Evolutionary conservation across 1,284 basidiomycete species (phyloP).

Genomic region (Papiliotrema terrestris): DNA sequence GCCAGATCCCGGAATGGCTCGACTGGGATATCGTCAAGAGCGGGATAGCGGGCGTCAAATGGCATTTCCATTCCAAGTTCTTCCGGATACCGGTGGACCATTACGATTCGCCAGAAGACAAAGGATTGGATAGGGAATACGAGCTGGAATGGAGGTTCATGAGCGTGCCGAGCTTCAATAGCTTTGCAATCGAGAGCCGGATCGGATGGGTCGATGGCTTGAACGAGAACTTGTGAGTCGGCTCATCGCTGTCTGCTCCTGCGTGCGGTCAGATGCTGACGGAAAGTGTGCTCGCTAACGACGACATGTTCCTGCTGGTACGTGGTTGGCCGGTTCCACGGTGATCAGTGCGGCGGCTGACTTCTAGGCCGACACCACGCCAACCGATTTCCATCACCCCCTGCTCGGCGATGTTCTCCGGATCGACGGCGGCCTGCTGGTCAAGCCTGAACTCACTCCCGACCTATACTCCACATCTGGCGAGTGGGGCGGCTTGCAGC

Average conservation of each 20-base stretch:
- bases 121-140: background rate
- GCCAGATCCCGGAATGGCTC: slow-evolving; percentile 42
- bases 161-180: slow-evolving; percentile 39
- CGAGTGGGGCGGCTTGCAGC: slow-evolving; percentile 42
- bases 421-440: slow-evolving; percentile 24
- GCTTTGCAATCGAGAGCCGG: slow-evolving; percentile 38
- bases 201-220: slow-evolving; percentile 32
- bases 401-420: slow-evolving; percentile 33
- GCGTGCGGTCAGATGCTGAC: background rate
- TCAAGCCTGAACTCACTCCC: slow-evolving; percentile 17
- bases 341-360: too few species aligned
- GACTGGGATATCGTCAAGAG: slow-evolving; percentile 20
- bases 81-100: slow-evolving; percentile 32
- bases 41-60: slow-evolving; percentile 18
- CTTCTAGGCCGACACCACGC: slow-evolving; percentile 14
- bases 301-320: slow-evolving; percentile 44
- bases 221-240: slow-evolving; percentile 35
- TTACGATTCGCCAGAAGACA: slow-evolving; percentile 2
- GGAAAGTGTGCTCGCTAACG: slow-evolving; percentile 36
- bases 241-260: background rate
- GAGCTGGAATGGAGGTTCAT: slow-evolving; percentile 32
- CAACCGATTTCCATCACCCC: slow-evolving; percentile 37
- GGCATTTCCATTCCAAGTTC: slow-evolving; percentile 41
- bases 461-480: slow-evolving; percentile 26
- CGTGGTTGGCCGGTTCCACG: background rate